phyloP scores from a whole-genome alignment of 441 rosid species.

The Pelargonium australe region DNA sequence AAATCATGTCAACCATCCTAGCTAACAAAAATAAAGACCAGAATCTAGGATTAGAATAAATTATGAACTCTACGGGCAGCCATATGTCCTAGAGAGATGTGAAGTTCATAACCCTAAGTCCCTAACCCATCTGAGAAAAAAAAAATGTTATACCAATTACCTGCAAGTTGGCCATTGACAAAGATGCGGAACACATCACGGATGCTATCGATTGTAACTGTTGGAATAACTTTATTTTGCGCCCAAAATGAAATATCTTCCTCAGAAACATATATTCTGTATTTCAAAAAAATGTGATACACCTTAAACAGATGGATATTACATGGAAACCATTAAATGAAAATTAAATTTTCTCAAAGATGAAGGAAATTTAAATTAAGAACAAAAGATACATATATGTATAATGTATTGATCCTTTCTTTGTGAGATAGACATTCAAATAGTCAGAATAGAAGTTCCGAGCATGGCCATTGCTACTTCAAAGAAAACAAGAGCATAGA shows the following conservation, averaged over 20 bases:
- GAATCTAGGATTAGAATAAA: neutral
- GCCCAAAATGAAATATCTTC: conserved; percentile 77
- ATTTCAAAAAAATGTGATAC: conserved; percentile 4
- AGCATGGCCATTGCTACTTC: neutral
- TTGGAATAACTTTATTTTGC: conserved; percentile 44
- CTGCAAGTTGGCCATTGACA: conserved; percentile 79
- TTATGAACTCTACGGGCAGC: neutral
- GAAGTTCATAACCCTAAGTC: neutral
- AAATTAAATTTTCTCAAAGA: neutral
- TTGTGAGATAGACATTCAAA: neutral
- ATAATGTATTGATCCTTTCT: neutral
- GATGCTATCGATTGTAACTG: conserved; percentile 67
- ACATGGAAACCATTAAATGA: neutral
- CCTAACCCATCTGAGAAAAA: conserved; percentile 2
- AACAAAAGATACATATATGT: neutral
- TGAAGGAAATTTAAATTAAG: neutral
- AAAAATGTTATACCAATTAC: conserved; percentile 29
- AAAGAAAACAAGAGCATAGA: neutral
- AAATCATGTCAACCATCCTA: neutral
- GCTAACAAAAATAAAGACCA: no score
- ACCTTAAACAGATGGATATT: neutral
- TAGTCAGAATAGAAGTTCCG: neutral
- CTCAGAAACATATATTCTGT: conserved; percentile 67
- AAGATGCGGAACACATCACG: conserved; percentile 91
- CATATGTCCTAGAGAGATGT: neutral